Percentiles rank a stretch among this genome's conserved stretches.
These are phyloP conservation scores for Raddia guianensis DNA, from an alignment of 176 grass and related monocot genomes.

Conservation along the genomic window DNA sequence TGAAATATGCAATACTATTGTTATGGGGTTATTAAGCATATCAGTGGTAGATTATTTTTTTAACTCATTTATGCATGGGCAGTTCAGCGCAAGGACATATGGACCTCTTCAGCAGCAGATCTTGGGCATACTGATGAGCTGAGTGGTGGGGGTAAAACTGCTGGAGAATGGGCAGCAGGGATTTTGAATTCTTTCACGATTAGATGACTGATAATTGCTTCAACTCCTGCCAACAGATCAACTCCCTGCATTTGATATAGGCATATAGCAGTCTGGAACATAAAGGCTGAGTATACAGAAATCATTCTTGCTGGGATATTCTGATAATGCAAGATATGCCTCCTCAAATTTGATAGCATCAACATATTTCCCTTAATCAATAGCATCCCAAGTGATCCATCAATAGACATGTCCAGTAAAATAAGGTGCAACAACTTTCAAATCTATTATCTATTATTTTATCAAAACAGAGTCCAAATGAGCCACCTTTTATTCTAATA, in stretches of 20 bases:
- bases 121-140: slow-evolving; percentile 64
- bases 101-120: slow-evolving; percentile 93
- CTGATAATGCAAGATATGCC: background rate
- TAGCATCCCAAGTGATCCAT: background rate
- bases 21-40: slow-evolving; percentile 24
- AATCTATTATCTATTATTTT: background rate
- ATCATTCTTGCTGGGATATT: background rate
- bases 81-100: background rate
- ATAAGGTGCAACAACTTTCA: background rate
- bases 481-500: too few species aligned
- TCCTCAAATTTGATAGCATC: slow-evolving; percentile 12
- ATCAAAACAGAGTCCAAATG: too few species aligned
- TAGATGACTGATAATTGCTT: slow-evolving; percentile 90
- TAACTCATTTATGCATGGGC: background rate
- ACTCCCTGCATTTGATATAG: slow-evolving; percentile 63
- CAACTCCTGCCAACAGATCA: slow-evolving; percentile 85
- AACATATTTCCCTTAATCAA: background rate
- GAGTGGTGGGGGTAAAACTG: slow-evolving; percentile 57
- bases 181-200: slow-evolving; percentile 95
- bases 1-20: background rate
- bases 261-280: background rate
- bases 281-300: background rate
- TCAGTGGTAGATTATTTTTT: background rate
- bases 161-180: slow-evolving; percentile 89
- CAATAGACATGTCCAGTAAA: background rate